These are phyloP conservation scores for Anastatica hierochuntica DNA, from an alignment of 345 rosid genomes.

Conservation along the genomic window DNA sequence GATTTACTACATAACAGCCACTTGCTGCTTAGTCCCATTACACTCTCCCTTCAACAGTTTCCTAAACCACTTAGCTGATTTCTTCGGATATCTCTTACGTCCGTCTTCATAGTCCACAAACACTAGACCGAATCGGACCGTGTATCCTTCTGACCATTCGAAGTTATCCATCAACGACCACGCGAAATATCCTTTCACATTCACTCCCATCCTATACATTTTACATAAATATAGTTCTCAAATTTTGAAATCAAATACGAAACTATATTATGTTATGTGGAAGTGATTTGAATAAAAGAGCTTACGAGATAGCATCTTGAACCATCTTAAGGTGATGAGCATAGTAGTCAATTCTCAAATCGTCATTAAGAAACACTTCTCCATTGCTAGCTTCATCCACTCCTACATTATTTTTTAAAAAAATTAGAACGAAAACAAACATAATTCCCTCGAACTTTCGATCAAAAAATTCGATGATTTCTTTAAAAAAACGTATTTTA, in stretches of 20 bases:
- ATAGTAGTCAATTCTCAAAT: slow-evolving; percentile 26
- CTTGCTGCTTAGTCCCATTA: not conserved
- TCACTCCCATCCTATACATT: slow-evolving; percentile 29
- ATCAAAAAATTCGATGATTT: no score
- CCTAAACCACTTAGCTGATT: not conserved
- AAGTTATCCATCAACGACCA: not conserved
- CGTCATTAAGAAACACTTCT: slow-evolving; percentile 14
- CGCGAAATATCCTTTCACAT: slow-evolving; percentile 31
- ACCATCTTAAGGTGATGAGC: slow-evolving; percentile 29
- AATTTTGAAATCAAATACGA: no score
- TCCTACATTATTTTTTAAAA: slow-evolving; percentile 2
- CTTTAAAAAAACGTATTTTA: not conserved
- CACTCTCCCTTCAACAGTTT: not conserved
- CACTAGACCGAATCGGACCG: not conserved
- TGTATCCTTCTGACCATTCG: not conserved
- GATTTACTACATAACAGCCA: not conserved
- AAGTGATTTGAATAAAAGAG: not conserved
- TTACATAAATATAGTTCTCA: no score
- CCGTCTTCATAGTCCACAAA: not conserved
- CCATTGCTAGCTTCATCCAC: slow-evolving; percentile 23
- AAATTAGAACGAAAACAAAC: not conserved
- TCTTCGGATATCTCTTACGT: not conserved
- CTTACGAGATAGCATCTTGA: slow-evolving; percentile 27
- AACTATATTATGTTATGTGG: not conserved
- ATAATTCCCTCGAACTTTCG: no score